Base-by-base conservation (phyloP, 2,329 filamentous ascomycete species). In the Chaetomium sp. region DNA sequence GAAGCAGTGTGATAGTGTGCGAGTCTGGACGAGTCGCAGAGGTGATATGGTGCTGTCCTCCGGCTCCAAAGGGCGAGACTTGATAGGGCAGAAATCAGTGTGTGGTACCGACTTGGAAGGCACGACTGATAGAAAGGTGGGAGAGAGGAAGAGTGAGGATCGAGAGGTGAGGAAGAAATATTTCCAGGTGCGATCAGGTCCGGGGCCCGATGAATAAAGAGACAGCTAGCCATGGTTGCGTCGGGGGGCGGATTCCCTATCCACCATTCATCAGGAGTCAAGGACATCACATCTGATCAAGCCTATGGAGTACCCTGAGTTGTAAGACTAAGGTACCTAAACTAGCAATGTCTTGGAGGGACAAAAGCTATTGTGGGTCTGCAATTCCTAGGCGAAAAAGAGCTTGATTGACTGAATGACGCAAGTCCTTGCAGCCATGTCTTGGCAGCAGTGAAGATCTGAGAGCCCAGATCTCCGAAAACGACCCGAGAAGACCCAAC, bases 321-420 rank as follows among this genome's bases (percentile, higher is more conserved):
- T n/a, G 23, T 5, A 51, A 51, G 25, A 51, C 2, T 19, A 9
- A 1, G 12, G 13, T 6, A 29, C 10, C 19, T n/a, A n/a, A n/a
- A 25, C 3, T 33, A 27, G 21, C n/a, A 33, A 13, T 56, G 53
- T 56, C 53, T 38, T 56, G 16, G 12, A n/a, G 21, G 53, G n/a
- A 61, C 63, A 61, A 65, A 65, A 65, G 57, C 63, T 60, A 42
- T 21, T 19, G 62, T 60, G 62, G 62, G 62, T 23, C 53, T 4
- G 10, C 13, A 7, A 31, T 23, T 57, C 25, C 23, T 19, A 19
- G 31, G 31, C 47, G 19, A 51, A 55, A 45, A 45, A 33, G 59
- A 56, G 49, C 62, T 54, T 59, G 59, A n/a, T n/a, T n/a, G n/a
- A n/a, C n/a, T n/a, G 42, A 49, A 58, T 59, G 57, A 65, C 63